Percentiles rank a stretch among this genome's conserved stretches.
These are phyloP conservation scores for Martiniozyma asiatica DNA, from an alignment of 1,139 yeast genomes.

Conservation along the genomic window DNA sequence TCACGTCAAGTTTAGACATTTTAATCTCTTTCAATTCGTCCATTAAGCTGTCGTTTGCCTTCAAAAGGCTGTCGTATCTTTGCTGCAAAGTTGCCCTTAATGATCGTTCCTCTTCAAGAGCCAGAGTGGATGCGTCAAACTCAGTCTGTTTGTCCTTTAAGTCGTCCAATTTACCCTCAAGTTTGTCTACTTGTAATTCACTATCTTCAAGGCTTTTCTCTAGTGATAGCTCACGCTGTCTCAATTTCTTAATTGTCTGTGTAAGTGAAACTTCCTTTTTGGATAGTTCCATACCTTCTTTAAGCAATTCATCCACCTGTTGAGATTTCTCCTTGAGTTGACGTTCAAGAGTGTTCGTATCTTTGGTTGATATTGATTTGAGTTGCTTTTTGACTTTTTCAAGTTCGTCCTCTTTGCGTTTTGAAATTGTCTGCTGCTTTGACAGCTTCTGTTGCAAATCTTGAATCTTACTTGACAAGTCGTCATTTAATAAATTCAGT, in stretches of 20 bases:
- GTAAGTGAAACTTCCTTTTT: constrained; percentile 60
- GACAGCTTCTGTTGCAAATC: too few relatives aligned
- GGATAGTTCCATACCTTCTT: constrained; percentile 77
- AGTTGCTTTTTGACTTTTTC: too few relatives aligned
- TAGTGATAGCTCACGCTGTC: constrained; percentile 34
- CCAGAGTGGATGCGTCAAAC: constrained; percentile 18
- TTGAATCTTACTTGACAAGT: too few relatives aligned
- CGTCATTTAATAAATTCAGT: too few relatives aligned
- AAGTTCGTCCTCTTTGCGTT: too few relatives aligned
- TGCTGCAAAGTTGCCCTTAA: constrained; percentile 20
- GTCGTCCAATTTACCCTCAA: constrained; percentile 23
- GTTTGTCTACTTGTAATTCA: constrained; percentile 21
- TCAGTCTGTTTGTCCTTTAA: constrained; percentile 23
- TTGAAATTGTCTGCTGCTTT: too few relatives aligned
- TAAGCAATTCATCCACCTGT: too few relatives aligned
- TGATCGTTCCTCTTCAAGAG: constrained; percentile 15
- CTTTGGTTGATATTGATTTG: too few relatives aligned
- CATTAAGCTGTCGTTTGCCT: constrained; percentile 16
- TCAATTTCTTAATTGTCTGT: constrained; percentile 54
- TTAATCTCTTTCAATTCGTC: constrained; percentile 23
- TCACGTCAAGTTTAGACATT: constrained; percentile 27
- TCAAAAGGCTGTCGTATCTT: constrained; percentile 14
- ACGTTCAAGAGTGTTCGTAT: too few relatives aligned
- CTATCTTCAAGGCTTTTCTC: constrained; percentile 22
- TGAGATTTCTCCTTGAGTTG: too few relatives aligned